Conservation (phyloP, 306 rosid species). For the Cicer bijugum region DNA sequence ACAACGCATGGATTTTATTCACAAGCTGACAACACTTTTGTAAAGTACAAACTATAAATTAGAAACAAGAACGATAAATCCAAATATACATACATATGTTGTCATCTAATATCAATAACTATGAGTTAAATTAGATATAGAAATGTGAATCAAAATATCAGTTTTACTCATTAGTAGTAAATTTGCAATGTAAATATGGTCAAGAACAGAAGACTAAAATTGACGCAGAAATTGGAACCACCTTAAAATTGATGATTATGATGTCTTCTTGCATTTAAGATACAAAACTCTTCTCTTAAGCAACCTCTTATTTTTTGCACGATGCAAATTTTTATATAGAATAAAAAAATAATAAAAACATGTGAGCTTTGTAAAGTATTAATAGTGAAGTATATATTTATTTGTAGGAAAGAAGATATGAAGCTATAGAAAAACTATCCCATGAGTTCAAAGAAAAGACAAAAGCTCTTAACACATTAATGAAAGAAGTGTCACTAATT, state of each 20-base stretch:
- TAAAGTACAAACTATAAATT: constrained; percentile 10
- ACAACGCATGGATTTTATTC: constrained; percentile 26
- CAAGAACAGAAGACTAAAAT: background rate
- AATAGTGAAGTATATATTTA: too few relatives aligned
- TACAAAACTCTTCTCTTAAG: background rate
- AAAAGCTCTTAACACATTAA: too few relatives aligned
- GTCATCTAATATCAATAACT: constrained; percentile 36
- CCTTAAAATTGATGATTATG: background rate
- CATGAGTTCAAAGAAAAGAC: too few relatives aligned
- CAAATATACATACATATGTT: constrained; percentile 39
- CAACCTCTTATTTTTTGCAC: background rate
- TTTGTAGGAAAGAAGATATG: too few relatives aligned
- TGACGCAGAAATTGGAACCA: background rate
- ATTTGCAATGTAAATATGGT: background rate
- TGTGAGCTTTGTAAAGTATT: too few relatives aligned
- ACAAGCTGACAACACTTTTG: constrained; percentile 29
- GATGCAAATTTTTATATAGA: background rate
- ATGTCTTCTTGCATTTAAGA: constrained; percentile 26
- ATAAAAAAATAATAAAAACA: too few relatives aligned
- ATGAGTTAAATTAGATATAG: background rate
- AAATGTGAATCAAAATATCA: constrained; percentile 37
- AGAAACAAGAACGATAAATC: constrained; percentile 43
- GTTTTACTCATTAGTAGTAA: constrained; percentile 28
- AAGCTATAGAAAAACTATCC: too few relatives aligned
- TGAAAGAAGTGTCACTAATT: too few relatives aligned